Evolutionary conservation across 345 rosid species (phyloP), one percentile per base, ranked within the genome.

Genomic region (Jatropha curcas): DNA sequence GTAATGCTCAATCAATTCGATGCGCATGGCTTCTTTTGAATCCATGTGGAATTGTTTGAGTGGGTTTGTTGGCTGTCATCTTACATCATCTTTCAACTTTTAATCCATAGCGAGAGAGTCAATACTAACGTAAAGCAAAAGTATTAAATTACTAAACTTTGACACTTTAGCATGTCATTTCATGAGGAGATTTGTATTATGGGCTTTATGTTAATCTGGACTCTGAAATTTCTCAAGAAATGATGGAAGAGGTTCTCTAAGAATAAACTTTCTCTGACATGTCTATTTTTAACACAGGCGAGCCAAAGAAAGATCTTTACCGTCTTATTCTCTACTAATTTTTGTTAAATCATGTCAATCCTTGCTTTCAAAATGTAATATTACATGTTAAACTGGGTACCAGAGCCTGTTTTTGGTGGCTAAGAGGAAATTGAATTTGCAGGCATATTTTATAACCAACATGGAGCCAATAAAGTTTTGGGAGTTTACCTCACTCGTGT

Each of bases 391-490:
- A 68, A 25, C 22, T 50, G 70, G 52, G 25, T 50, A 34, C 41
- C 48, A 5, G 2, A 65, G 61, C 22, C 24, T 48, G 37, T n/a
- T 77, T 77, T 67, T 68, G 57, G 56, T 68, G 57, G 56, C 51
- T 77, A 59, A 73, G 52, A 46, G 28, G 33, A 28, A 57, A 53
- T 57, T 70, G 76, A 60, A 63, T 74, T 48, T 82, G 82, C 89
- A 94, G 97, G 93, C 97, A 66, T 94, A 92, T 84, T 94, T 94
- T 81, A 82, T 92, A 74, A 92, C 97, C 76, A 94, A 94, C 77
- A 89, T 83, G 93, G 97, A 94, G 82, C 89, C 93, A 43, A 87
- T 92, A 68, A 90, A 87, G 81, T 94, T 94, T 76, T 94, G 98
- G 97, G 98, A 90, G 76, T 94, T 92, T 80, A 78, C 88, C 41